Evolutionary conservation across 192 early-diverging fungal genomes (phyloP), one percentile per base, ranked within the genome.

Genomic region (Rhizophagus clarus): DNA sequence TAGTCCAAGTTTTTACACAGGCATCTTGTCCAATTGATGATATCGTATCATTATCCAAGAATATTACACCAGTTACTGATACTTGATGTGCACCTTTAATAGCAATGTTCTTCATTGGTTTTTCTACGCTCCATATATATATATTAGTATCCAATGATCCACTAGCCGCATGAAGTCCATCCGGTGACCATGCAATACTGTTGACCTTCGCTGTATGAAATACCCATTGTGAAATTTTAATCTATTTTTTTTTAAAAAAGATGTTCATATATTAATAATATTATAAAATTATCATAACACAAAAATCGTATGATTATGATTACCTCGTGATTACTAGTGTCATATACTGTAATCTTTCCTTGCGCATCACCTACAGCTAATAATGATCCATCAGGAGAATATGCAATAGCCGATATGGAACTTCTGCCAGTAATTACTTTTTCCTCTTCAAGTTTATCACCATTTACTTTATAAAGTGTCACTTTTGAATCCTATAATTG

Each of bases 191-290:
- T 0, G 86, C 86, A 40, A 99, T 82, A 11, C 85, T 85, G 78
- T 93, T 94, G 62, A 99, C 88, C n/a, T 96, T 91, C 34, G 93
- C 95, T 4, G 89, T 92, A 83, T 99, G 97, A 85, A 94, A 95
- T 31, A 94, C 92, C 97, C 97, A 99, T 28, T 92, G 91, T 70
- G 88, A 80, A n/a, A 90, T 83, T 47, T 84, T 85, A 0, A 85
- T 45, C 31, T 86, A 81, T 7, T 40, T 40, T 40, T 40, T 40
- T 40, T 8, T n/a, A n/a, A n/a, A n/a, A n/a, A n/a, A n/a, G 6
- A 32, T 32, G 31, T 15, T 70, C 8, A 22, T 6, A 40, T 7
- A 40, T 37, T 20, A 69, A 2, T 72, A 72, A 28, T 73, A 11
- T 12, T 51, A 28, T 15, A 5, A 45, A 73, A 29, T 26, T 28